These are phyloP conservation scores for Diplodia corticola DNA, from an alignment of 2,329 filamentous ascomycete genomes.

Conservation along the genomic window DNA sequence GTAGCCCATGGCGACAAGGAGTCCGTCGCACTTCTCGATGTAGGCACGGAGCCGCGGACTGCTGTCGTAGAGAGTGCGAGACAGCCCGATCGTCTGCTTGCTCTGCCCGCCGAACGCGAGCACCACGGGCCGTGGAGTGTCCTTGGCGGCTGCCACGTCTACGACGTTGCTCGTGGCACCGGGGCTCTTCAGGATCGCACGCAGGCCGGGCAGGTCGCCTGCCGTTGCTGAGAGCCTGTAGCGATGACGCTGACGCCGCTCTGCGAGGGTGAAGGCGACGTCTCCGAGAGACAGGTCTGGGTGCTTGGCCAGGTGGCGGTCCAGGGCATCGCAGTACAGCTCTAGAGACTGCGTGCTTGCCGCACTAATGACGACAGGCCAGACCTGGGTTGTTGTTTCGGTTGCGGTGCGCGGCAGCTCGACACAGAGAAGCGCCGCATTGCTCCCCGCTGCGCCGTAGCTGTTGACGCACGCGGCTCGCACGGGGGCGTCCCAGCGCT, in stretches of 20 bases:
- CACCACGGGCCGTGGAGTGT: neutral
- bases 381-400: neutral
- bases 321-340: neutral
- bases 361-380: neutral
- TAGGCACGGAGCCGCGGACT: conserved; percentile 21
- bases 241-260: neutral
- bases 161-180: neutral
- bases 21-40: conserved; percentile 23
- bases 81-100: conserved; percentile 21
- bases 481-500: neutral
- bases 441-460: conserved; percentile 38
- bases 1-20: conserved; percentile 22
- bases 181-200: neutral
- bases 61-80: conserved; percentile 21
- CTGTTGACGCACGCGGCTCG: conserved; percentile 40
- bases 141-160: neutral
- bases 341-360: neutral
- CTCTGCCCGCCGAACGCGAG: neutral
- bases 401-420: neutral
- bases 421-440: conserved; percentile 26
- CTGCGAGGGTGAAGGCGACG: neutral
- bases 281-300: neutral
- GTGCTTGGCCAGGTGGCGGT: neutral
- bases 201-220: neutral
- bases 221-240: neutral